A percentile compares a stretch with the other conserved stretches of the same genome.
Evolutionary conservation across 768 basidiomycete genomes (phyloP).

Genomic region (Phlebiopsis flavidoalba): DNA sequence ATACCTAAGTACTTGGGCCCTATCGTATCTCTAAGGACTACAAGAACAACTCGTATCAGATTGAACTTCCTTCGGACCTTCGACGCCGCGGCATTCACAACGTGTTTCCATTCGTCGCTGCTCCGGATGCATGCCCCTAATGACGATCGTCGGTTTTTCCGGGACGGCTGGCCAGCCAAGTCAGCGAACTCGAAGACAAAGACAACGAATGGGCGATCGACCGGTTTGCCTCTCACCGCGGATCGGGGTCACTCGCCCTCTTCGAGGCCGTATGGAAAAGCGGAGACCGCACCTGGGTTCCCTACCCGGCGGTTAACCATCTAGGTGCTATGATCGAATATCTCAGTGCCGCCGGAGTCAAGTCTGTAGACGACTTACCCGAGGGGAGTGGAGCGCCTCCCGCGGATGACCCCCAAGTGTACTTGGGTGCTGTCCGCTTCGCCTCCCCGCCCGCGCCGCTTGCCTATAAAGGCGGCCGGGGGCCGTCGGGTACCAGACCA

Average conservation of each 20-base stretch:
- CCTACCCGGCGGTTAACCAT: conserved; percentile 18
- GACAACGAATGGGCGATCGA: neutral
- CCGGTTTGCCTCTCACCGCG: neutral
- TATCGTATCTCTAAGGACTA: conserved; percentile 17
- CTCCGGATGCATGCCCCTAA: conserved; percentile 29
- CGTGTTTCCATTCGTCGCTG: conserved; percentile 28
- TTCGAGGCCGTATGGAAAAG: conserved; percentile 31
- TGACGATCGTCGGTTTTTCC: conserved; percentile 30
- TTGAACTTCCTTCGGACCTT: conserved; percentile 24
- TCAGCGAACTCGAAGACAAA: conserved; percentile 9
- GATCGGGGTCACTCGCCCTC: conserved; percentile 15
- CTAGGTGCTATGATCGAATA: neutral
- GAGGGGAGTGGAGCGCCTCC: conserved; percentile 2
- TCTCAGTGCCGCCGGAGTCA: neutral
- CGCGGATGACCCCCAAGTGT: conserved; percentile 5
- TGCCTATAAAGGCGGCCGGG: neutral
- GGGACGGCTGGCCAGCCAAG: conserved; percentile 19
- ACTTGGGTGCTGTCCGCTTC: neutral
- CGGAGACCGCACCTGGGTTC: conserved; percentile 32
- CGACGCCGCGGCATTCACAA: conserved; percentile 23
- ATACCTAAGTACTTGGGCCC: conserved; percentile 26
- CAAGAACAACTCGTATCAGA: conserved; percentile 14
- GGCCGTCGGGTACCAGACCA: no score
- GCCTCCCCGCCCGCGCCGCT: neutral
- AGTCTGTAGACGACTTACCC: conserved; percentile 1